Conservation (phyloP, 2,329 filamentous ascomycete genomes). For the Pseudogymnoascus sp. region DNA sequence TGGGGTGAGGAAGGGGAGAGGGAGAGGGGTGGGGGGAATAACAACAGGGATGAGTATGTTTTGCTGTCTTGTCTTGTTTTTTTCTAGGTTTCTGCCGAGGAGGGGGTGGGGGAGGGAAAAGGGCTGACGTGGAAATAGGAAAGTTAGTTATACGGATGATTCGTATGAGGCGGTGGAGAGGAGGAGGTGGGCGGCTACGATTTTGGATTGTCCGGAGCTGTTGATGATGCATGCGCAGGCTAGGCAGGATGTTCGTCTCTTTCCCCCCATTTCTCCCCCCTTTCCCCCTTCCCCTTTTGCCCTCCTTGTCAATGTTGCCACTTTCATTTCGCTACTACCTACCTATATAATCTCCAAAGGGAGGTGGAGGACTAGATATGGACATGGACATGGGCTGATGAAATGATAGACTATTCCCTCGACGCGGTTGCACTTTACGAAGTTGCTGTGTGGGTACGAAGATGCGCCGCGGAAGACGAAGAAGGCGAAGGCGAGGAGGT, state of each 20-base stretch:
- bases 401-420: conserved; percentile 43
- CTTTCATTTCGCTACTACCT: too few relatives aligned
- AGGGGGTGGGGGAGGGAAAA: background rate
- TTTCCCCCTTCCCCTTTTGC: background rate
- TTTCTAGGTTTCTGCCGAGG: background rate
- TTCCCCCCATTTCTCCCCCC: background rate
- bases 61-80: background rate
- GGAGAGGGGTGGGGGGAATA: background rate
- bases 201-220: conserved; percentile 49
- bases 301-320: background rate
- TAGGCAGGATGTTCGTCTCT: conserved; percentile 41
- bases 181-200: conserved; percentile 41
- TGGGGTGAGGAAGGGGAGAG: background rate
- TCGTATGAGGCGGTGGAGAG: conserved; percentile 31
- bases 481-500: conserved; percentile 10
- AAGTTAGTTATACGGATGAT: background rate
- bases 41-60: background rate
- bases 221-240: conserved; percentile 52
- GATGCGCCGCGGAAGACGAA: conserved; percentile 18
- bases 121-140: background rate
- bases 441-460: conserved; percentile 46
- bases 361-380: too few relatives aligned
- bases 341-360: too few relatives aligned
- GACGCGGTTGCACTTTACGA: conserved; percentile 48
- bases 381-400: too few relatives aligned